Evolutionary conservation across 169 alveolate genomes (phyloP).

Genomic region (Pseudocohnilembus persalinus): DNA sequence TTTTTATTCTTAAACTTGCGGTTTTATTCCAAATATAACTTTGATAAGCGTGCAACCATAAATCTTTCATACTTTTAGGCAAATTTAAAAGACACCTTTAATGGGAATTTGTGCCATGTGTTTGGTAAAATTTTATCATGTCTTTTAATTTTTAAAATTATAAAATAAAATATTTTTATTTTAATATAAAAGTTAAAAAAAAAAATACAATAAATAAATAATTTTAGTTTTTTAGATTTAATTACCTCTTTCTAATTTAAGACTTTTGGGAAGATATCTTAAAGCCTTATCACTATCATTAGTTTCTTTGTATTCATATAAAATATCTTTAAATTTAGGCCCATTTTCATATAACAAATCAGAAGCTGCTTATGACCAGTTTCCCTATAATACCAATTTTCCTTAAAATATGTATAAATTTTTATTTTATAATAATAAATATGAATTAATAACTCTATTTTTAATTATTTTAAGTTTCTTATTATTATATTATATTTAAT

Average conservation of each 20-base stretch:
- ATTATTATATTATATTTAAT: slow-evolving; percentile 39
- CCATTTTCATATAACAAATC: background rate
- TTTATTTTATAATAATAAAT: slow-evolving; percentile 33
- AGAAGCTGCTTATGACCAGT: background rate
- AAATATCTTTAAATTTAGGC: background rate
- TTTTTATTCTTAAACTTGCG: slow-evolving; percentile 62
- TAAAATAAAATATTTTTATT: slow-evolving; percentile 25
- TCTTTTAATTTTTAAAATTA: slow-evolving; percentile 42
- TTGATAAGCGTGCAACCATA: slow-evolving; percentile 81
- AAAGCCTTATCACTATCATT: background rate
- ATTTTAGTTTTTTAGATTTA: slow-evolving; percentile 27
- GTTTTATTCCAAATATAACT: slow-evolving; percentile 79
- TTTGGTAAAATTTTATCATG: slow-evolving; percentile 53
- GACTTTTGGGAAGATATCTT: background rate
- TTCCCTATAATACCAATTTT: background rate
- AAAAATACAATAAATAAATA: no score
- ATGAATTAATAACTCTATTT: slow-evolving; percentile 36
- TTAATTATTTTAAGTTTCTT: slow-evolving; percentile 4
- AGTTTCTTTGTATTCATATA: background rate
- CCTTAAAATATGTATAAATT: slow-evolving; percentile 40
- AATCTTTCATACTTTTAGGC: slow-evolving; percentile 52
- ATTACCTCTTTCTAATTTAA: slow-evolving; percentile 44
- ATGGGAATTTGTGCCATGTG: slow-evolving; percentile 44
- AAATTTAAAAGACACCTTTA: slow-evolving; percentile 49
- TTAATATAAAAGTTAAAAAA: no score